Conservation (phyloP, 768 basidiomycete species). For the Boletus rubescentipes region DNA sequence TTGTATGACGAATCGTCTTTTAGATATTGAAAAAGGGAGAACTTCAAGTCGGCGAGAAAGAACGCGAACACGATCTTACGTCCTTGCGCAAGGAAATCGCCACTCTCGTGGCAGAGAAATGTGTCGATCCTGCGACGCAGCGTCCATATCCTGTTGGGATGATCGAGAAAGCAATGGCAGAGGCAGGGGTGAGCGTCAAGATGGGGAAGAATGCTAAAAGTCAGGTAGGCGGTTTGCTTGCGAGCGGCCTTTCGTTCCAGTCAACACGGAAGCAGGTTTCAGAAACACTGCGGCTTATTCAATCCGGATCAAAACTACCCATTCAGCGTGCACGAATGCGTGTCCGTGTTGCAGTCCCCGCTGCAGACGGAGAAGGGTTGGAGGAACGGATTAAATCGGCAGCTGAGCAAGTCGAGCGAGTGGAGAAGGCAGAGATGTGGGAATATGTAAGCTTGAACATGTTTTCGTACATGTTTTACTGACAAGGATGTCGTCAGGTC, state of each 20-base stretch:
- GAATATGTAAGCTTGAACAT: conserved; percentile 63
- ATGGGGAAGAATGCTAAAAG: conserved; percentile 90
- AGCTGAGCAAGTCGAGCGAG: conserved; percentile 82
- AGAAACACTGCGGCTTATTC: conserved; percentile 82
- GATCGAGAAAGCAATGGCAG: conserved; percentile 97
- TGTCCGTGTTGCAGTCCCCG: conserved; percentile 75
- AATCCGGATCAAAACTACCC: conserved; percentile 80
- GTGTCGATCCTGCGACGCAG: conserved; percentile 89
- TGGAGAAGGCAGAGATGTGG: conserved; percentile 80
- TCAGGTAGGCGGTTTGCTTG: conserved; percentile 54
- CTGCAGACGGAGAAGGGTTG: conserved; percentile 61
- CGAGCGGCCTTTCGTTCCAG: not conserved
- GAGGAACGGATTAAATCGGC: conserved; percentile 69
- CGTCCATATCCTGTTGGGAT: conserved; percentile 90
- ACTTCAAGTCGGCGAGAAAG: conserved; percentile 95
- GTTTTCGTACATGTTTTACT: conserved; percentile 2
- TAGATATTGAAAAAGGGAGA: conserved; percentile 96
- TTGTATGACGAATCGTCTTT: not conserved
- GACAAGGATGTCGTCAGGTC: conserved; percentile 49
- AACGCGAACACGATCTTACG: conserved; percentile 86
- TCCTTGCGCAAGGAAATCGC: conserved; percentile 88
- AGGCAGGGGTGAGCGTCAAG: conserved; percentile 91
- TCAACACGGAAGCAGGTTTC: conserved; percentile 57
- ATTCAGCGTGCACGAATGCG: conserved; percentile 95
- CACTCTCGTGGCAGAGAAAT: conserved; percentile 92